Base-by-base conservation (phyloP, 345 rosid species). In the Eucalyptus shirleyi region DNA sequence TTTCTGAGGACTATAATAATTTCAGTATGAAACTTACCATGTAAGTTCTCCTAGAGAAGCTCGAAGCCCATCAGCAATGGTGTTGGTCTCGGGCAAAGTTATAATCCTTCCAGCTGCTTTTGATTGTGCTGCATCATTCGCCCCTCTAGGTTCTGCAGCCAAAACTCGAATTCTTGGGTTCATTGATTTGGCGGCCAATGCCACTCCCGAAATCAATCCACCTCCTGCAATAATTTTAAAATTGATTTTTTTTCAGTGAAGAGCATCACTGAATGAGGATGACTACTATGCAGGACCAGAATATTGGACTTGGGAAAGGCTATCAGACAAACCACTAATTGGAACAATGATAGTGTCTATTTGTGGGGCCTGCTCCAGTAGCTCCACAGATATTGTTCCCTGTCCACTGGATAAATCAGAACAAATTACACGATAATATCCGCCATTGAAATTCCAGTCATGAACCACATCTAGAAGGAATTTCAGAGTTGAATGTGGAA, bases 51-150 rank as follows among this genome's bases (percentile, higher is more conserved):
- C 99, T 26, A 98, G 95, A 90, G 91, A 95, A 91, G 99, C 98
- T 90, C 97, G 93, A 86, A 98, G 98, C 53, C 99, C 99, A 94
- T 98, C 99, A 9, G 99, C 98, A 12, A 95, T 67, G 2, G 99
- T 96, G 90, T 94, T 94, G 47, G 97, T 96, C 90, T 93, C 94
- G 1, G 94, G 93, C 93, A 98, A 92, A 47, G 93, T 95, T 77
- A 98, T 91, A 89, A 96, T 93, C 91, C 89, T 91, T 80, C 97
- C 98, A 53, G 96, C 95, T 32, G 93, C 94, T 93, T 97, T 97
- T n/a, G 99, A 97, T 92, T 89, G 95, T 92, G 97, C 97, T 21
- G 97, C 99, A 93, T 96, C 99, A 93, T 95, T 95, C 34, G 99
- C 99, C 91, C 98, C 99, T 90, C 50, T 92, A 12, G 99, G 99